Conservation (phyloP, 1,284 basidiomycete genomes). For the Schizophyllum commune region DNA sequence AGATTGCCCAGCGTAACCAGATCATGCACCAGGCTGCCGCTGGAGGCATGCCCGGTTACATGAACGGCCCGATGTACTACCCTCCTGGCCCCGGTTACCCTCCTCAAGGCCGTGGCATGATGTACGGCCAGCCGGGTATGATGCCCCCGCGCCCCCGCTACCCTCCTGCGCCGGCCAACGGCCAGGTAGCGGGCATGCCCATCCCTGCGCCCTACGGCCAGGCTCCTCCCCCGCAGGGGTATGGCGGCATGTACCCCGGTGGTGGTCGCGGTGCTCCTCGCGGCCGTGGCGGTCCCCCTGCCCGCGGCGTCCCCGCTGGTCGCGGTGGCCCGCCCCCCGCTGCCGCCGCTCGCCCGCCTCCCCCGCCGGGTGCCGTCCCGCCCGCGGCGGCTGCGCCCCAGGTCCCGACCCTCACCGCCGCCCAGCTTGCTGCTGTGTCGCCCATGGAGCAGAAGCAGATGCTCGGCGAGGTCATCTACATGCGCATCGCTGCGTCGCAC, state of each 20-base stretch:
- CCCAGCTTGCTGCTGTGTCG: slow-evolving; percentile 63
- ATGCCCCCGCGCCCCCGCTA: slow-evolving; percentile 83
- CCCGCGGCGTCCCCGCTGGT: slow-evolving; percentile 39
- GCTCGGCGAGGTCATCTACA: slow-evolving; percentile 90
- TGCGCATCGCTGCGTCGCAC: slow-evolving; percentile 72
- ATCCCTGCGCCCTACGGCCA: slow-evolving; percentile 63
- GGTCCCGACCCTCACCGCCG: slow-evolving; percentile 39
- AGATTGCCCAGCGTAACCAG: slow-evolving; percentile 95
- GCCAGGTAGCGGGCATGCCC: slow-evolving; percentile 71
- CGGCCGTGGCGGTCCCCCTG: slow-evolving; percentile 44
- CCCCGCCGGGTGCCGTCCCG: slow-evolving; percentile 32
- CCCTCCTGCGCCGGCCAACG: slow-evolving; percentile 43
- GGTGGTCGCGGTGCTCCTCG: slow-evolving; percentile 48
- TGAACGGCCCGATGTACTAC: slow-evolving; percentile 85
- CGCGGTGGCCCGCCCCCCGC: slow-evolving; percentile 38
- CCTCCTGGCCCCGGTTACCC: slow-evolving; percentile 80
- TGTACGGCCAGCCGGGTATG: slow-evolving; percentile 81
- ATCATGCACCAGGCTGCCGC: slow-evolving; percentile 91
- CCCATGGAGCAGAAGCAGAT: slow-evolving; percentile 96
- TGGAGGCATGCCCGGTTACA: slow-evolving; percentile 77
- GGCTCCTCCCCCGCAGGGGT: slow-evolving; percentile 54
- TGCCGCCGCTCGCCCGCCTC: slow-evolving; percentile 27
- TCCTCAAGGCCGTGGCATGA: slow-evolving; percentile 77
- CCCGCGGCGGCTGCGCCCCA: slow-evolving; percentile 30
- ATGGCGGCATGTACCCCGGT: slow-evolving; percentile 59